Evolutionary conservation across 345 rosid species (phyloP).

Genomic region (Reutealis trisperma): DNA sequence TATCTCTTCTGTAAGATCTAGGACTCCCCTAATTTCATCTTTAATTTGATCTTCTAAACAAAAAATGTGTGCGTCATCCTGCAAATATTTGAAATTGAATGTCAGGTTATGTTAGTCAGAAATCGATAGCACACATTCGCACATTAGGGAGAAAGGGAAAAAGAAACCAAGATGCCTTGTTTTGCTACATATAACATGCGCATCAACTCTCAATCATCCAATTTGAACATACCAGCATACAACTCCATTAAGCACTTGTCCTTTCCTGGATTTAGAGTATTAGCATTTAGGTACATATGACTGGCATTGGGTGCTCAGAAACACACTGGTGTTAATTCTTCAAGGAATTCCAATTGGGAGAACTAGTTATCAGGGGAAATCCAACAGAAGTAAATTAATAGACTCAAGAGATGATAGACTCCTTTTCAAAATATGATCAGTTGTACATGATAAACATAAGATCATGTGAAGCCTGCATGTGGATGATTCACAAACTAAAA

Average conservation of each 20-base stretch:
- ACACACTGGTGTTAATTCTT: background rate
- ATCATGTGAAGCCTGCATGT: background rate
- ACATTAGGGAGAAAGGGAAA: background rate
- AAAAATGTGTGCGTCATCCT: conserved; percentile 98
- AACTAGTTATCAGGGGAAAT: background rate
- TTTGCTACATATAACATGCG: background rate
- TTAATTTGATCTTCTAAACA: conserved; percentile 94
- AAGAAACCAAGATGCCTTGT: background rate
- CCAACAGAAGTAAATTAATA: background rate
- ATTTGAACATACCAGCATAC: background rate
- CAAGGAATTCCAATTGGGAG: background rate
- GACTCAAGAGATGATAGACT: background rate
- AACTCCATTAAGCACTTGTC: background rate
- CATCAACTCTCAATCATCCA: background rate
- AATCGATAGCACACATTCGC: background rate
- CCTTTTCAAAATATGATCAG: background rate
- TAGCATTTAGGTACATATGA: no score
- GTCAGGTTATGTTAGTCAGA: background rate
- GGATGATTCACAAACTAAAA: background rate
- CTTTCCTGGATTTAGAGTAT: background rate
- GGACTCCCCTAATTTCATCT: conserved; percentile 91
- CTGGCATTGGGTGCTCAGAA: background rate
- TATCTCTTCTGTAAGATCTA: conserved; percentile 87
- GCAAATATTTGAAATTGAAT: conserved; percentile 23
- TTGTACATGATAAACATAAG: background rate